Conservation (phyloP, 306 rosid genomes). For the Argentina anserina region DNA sequence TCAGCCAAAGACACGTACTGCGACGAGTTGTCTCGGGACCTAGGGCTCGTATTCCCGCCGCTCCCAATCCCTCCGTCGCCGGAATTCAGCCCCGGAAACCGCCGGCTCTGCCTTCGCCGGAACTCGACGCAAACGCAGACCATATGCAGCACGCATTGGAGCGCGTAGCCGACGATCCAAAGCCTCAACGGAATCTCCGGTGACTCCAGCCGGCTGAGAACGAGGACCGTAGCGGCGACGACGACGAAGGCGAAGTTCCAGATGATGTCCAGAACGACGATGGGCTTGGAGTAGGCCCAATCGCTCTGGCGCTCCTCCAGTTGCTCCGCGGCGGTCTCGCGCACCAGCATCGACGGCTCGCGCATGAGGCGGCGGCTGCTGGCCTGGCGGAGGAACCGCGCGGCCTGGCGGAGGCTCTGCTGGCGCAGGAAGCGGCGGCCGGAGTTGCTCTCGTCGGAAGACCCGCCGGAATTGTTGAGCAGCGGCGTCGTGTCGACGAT, state of each 20-base stretch:
- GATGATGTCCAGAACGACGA: conserved; percentile 73
- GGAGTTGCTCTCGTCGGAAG: conserved; percentile 51
- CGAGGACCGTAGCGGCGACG: conserved; percentile 51
- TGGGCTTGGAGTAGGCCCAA: conserved; percentile 97
- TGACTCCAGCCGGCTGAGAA: conserved; percentile 52
- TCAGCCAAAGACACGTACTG: conserved; percentile 45
- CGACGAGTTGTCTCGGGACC: conserved; percentile 43
- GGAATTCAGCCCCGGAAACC: conserved; percentile 10
- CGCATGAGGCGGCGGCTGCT: conserved; percentile 83
- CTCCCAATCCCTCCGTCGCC: conserved; percentile 42
- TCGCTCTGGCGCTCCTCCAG: conserved; percentile 94
- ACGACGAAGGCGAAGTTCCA: conserved; percentile 84
- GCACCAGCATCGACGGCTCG: conserved; percentile 84
- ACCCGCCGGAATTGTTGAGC: conserved; percentile 41
- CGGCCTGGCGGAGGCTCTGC: conserved; percentile 87
- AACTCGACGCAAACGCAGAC: conserved; percentile 75
- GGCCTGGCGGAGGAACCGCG: conserved; percentile 84
- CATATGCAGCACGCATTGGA: conserved; percentile 80
- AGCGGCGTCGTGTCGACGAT: conserved; percentile 73
- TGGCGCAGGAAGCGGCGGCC: conserved; percentile 55
- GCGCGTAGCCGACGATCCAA: conserved; percentile 76
- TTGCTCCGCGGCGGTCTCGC: conserved; percentile 95
- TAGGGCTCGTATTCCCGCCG: conserved; percentile 41
- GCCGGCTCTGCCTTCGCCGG: conserved; percentile 41
- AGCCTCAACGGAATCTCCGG: conserved; percentile 76